Percentiles rank a stretch among this genome's conserved stretches.
Conservation (phyloP, 345 rosid species). For the Pseudoturritis turrita region DNA sequence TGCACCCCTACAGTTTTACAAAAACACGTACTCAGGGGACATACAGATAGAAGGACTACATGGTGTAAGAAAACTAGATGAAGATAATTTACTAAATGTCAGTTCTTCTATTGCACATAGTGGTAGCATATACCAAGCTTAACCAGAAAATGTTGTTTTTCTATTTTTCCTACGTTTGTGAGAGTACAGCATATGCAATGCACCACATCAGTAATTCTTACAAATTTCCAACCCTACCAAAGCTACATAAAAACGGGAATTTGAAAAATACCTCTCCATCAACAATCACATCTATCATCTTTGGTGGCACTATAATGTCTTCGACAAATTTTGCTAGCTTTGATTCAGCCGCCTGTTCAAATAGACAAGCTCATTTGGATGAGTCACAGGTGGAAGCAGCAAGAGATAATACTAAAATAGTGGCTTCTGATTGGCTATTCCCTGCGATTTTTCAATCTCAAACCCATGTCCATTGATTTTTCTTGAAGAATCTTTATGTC, state of each 20-base stretch:
- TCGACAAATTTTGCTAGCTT: constrained; percentile 92
- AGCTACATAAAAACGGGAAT: neutral
- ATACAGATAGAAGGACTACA: neutral
- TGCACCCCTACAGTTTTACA: constrained; percentile 4
- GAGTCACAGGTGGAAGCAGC: neutral
- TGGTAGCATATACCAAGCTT: neutral
- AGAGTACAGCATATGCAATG: neutral
- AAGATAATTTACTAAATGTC: neutral
- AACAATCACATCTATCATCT: constrained; percentile 92
- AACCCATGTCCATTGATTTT: constrained; percentile 99
- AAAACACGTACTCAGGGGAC: neutral
- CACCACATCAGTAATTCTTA: neutral
- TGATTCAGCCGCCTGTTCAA: constrained; percentile 84
- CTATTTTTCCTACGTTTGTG: neutral
- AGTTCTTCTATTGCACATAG: neutral
- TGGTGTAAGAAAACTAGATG: constrained; percentile 1
- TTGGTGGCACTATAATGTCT: constrained; percentile 93
- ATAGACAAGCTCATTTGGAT: constrained; percentile 16
- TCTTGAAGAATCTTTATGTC: constrained; percentile 97
- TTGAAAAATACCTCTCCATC: constrained; percentile 84
- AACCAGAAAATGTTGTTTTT: neutral
- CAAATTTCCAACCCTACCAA: no score
- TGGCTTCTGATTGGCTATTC: constrained; percentile 34
- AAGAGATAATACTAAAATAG: constrained; percentile 3
- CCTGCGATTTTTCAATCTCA: constrained; percentile 96